Evolutionary conservation across 2,329 filamentous ascomycete genomes (phyloP), one percentile per base, ranked within the genome.

Genomic region (Pseudogymnoascus sp.): DNA sequence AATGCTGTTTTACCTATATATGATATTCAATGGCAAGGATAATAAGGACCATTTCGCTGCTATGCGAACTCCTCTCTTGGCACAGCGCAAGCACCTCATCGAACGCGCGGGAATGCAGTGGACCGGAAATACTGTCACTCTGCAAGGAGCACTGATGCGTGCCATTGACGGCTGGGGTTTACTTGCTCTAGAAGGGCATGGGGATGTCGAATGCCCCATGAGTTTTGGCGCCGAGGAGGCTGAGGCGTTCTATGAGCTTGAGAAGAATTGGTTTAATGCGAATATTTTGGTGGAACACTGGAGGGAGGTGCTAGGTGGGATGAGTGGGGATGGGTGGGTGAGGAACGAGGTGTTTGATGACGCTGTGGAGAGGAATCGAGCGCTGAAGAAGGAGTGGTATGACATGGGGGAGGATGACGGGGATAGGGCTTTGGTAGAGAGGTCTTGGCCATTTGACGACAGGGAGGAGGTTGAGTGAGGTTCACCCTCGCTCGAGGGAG

Each of bases 1-100:
- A n/a, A 67, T 71, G 35, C 36, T 71, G 22, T 70, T 72, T 33
- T 72, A 68, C 62, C 71, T 66, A 38, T 72, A 73, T 37, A 58
- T 72, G n/a, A 68, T 64, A 4, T 67, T 67, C 30, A 69, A 70
- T 7, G 63, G 64, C 38, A 58, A 64, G 54, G 25, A 69, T 43
- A 72, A 72, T 43, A 35, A 66, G 25, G 50, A 37, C 33, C 70
- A 73, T 62, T 70, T 64, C 63, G 36, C 63, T 22, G 68, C 69
- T 5, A 63, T 72, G n/a, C 57, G 65, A 57, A 22, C 67, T 57
- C 63, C 68, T 3, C 39, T 60, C 58, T 63, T 60, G 47, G 54
- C 70, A 14, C 63, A 71, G 14, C 67, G 62, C 50, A 67, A 65
- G 14, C 66, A 66, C 25, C 60, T 68, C n/a, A 70, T 66, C 39